Percentiles rank a stretch among this genome's conserved stretches.
Evolutionary conservation across 2,329 filamentous ascomycete species (phyloP).

Genomic region (Myriosclerotinia duriaeana): DNA sequence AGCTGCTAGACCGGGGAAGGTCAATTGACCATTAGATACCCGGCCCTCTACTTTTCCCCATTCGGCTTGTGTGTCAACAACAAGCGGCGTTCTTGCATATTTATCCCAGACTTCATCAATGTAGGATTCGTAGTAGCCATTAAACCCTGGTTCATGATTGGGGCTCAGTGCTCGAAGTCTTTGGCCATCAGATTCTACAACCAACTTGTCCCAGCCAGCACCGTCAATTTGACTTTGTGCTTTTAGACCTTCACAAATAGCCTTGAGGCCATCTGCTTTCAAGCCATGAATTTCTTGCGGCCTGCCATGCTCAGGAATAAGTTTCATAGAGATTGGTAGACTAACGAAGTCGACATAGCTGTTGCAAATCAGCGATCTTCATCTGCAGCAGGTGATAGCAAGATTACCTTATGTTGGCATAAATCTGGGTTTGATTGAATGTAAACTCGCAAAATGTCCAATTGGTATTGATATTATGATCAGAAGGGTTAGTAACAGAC

Average conservation of each 20-base stretch:
- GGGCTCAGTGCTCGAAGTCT: constrained; percentile 48
- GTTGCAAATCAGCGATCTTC: constrained; percentile 12
- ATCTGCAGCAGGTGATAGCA: neutral
- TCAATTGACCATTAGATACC: constrained; percentile 41
- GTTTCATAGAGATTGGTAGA: constrained; percentile 58
- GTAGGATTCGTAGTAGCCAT: constrained; percentile 48
- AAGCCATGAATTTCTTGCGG: constrained; percentile 59
- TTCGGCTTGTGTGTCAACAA: constrained; percentile 62
- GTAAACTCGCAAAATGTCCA: constrained; percentile 73
- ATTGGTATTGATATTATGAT: constrained; percentile 59
- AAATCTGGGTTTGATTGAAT: constrained; percentile 60
- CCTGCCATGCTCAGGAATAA: constrained; percentile 46
- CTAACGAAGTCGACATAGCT: constrained; percentile 74
- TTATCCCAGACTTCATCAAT: constrained; percentile 47
- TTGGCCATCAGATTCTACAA: constrained; percentile 41
- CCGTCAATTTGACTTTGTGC: constrained; percentile 57
- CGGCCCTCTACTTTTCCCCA: constrained; percentile 54
- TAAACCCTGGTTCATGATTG: constrained; percentile 43
- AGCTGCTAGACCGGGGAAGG: constrained; percentile 46
- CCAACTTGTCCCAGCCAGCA: constrained; percentile 59
- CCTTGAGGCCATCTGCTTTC: constrained; percentile 52
- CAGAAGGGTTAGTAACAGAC: constrained; percentile 63
- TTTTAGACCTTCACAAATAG: constrained; percentile 53
- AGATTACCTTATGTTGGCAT: constrained; percentile 56
- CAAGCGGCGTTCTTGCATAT: constrained; percentile 46